These are phyloP conservation scores for Thamnidium elegans DNA, from an alignment of 192 early-diverging fungal species.

Conservation along the genomic window DNA sequence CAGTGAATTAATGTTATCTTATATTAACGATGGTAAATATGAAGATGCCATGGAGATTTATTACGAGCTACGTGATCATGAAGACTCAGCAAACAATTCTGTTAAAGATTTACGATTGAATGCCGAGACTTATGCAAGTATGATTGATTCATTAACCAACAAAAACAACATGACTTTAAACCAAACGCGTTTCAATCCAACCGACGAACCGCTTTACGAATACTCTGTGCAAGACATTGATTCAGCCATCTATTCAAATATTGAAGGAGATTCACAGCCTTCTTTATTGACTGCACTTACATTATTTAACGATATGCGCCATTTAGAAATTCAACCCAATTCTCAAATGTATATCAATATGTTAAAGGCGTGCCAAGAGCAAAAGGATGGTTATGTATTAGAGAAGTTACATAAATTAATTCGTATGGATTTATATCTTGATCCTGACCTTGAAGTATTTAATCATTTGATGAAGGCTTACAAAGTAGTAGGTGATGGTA, in stretches of 20 bases:
- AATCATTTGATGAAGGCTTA: slow-evolving; percentile 36
- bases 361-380: background rate
- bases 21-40: slow-evolving; percentile 8
- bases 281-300: slow-evolving; percentile 11
- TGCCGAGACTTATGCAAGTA: background rate
- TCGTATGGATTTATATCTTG: slow-evolving; percentile 33
- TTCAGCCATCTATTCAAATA: background rate
- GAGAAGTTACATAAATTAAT: slow-evolving; percentile 34
- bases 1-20: slow-evolving; percentile 14
- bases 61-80: slow-evolving; percentile 19
- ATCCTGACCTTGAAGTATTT: slow-evolving; percentile 22
- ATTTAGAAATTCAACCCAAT: slow-evolving; percentile 1
- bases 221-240: slow-evolving; percentile 17
- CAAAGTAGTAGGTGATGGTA: slow-evolving; percentile 17
- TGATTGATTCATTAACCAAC: background rate
- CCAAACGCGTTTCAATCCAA: background rate
- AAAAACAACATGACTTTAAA: background rate
- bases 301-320: slow-evolving; percentile 27
- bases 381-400: slow-evolving; percentile 11
- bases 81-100: background rate
- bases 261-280: background rate
- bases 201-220: background rate
- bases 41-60: slow-evolving; percentile 30
- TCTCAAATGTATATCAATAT: slow-evolving; percentile 5
- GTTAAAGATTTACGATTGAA: background rate